These are phyloP conservation scores for Phytophthora ramorum DNA, from an alignment of 352 stramenopile genomes.

Conservation along the genomic window DNA sequence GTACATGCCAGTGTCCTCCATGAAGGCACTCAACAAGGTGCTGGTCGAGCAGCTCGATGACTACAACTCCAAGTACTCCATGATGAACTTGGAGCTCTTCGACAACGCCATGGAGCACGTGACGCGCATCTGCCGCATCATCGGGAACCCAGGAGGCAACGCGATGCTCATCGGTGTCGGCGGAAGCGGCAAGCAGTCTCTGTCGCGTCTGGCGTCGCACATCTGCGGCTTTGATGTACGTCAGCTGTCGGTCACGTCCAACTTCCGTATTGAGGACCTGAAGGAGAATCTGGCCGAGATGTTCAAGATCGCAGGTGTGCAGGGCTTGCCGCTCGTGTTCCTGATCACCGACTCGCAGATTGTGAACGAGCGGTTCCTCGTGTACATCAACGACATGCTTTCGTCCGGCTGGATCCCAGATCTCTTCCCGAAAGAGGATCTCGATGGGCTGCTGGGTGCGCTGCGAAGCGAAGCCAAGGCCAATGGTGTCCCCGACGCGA, in stretches of 20 bases:
- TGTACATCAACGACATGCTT: constrained; percentile 99
- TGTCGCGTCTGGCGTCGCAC: constrained; percentile 96
- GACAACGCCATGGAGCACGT: constrained; percentile 98
- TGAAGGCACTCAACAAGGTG: constrained; percentile 91
- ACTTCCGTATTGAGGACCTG: constrained; percentile 97
- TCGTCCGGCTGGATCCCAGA: constrained; percentile 96
- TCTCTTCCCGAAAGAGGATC: constrained; percentile 97
- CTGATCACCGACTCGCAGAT: constrained; percentile 99
- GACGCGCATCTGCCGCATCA: constrained; percentile 96
- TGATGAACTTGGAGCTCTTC: constrained; percentile 99
- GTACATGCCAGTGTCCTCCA: constrained; percentile 79
- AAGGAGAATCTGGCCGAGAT: constrained; percentile 97
- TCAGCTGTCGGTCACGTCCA: constrained; percentile 95
- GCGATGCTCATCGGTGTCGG: constrained; percentile 98
- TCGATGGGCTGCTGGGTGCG: constrained; percentile 92
- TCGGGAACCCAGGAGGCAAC: constrained; percentile 96
- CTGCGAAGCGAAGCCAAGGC: constrained; percentile 96
- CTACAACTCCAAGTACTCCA: constrained; percentile 97
- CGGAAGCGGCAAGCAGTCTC: constrained; percentile 96
- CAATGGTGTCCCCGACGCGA: constrained; percentile 93
- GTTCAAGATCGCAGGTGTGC: constrained; percentile 96
- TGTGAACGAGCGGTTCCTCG: constrained; percentile 97
- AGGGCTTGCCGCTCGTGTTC: constrained; percentile 95
- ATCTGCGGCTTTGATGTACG: constrained; percentile 97
- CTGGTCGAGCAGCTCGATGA: constrained; percentile 95